A percentile compares a stretch with the other conserved stretches of the same genome.
phyloP scores from a whole-genome alignment of 805 yeast species.

The Pichia pseudocactophila region DNA sequence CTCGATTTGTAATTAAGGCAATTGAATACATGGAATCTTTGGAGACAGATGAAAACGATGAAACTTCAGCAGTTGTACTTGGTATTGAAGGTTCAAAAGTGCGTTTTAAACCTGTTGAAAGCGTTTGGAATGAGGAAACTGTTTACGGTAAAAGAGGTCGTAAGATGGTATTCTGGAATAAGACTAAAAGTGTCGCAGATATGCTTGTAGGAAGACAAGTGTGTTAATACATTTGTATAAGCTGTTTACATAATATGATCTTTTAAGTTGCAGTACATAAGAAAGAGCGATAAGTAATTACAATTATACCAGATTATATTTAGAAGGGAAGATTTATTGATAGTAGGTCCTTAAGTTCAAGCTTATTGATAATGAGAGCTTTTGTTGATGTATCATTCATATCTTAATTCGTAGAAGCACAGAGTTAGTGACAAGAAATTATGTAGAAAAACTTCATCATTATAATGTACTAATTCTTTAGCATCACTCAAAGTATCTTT shows the following conservation, averaged over 20 bases:
- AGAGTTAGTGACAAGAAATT: too few relatives aligned
- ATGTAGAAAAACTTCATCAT: too few relatives aligned
- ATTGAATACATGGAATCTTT: constrained; percentile 58
- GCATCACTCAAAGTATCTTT: too few relatives aligned
- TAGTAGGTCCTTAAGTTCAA: too few relatives aligned
- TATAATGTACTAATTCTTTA: too few relatives aligned
- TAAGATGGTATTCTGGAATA: constrained; percentile 76
- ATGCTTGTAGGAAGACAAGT: constrained; percentile 66
- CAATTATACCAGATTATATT: too few relatives aligned
- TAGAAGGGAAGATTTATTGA: too few relatives aligned
- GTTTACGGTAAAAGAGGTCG: constrained; percentile 78
- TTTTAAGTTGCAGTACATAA: background rate
- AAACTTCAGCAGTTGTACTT: constrained; percentile 63
- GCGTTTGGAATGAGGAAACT: constrained; percentile 81
- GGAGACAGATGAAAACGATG: constrained; percentile 28
- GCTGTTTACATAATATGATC: too few relatives aligned
- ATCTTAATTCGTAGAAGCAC: too few relatives aligned
- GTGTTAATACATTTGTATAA: constrained; percentile 2
- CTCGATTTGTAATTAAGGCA: constrained; percentile 61
- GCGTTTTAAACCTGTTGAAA: constrained; percentile 62
- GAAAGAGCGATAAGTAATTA: too few relatives aligned
- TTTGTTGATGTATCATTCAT: too few relatives aligned
- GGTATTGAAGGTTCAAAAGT: constrained; percentile 77
- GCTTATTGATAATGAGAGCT: too few relatives aligned
- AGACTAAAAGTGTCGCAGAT: constrained; percentile 69